Base-by-base conservation (phyloP, 805 yeast species). In the Kodamaea hsintzibuensis region DNA sequence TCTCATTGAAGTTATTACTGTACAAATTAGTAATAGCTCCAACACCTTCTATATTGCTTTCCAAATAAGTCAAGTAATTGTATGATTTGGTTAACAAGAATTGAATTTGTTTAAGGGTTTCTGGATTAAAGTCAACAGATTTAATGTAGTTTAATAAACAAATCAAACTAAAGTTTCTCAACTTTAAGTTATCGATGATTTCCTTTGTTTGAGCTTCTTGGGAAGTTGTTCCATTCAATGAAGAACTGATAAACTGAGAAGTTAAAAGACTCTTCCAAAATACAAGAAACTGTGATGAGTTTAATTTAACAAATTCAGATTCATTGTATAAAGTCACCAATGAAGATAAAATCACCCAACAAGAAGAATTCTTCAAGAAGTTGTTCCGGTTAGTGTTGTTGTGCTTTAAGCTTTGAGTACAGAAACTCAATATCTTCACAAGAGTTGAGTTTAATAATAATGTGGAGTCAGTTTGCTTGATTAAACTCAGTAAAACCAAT, bases 211-310 rank as follows among this genome's bases (percentile, higher is more conserved):
- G 70, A 2, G 55, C 55, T 1, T 58, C 55, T 17, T 51, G 55
- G 6, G 61, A 40, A 7, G 44, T 40, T 16, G 44, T 50, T 6
- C 63, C 55, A 7, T 59, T 56, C 42, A 63, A 42, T 7, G 59
- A 53, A 3, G 69, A 54, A 37, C 71, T 63, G 10, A 72, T 67
- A 46, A 64, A 73, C 49, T 76, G 80, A 0, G 79, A 73, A 2
- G 80, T 76, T 53, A 76, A 67, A 16, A 76, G 64, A 56, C 73
- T 68, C 55, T 76, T 76, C 80, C 80, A 76, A 46, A 75, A 76
- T 6, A 76, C 73, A 38, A 76, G 61, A 50, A 74, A 69, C 56
- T 76, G 80, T 1, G 80, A 75, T 0, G 79, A 72, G 56, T 76
- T 76, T 57, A 76, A 66, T 53, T 67, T 68, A 14, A 76, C 78